A percentile compares a stretch with the other conserved stretches of the same genome.
Evolutionary conservation across 202 grass and related monocot genomes (phyloP).

Genomic region (Eragrostis tef): DNA sequence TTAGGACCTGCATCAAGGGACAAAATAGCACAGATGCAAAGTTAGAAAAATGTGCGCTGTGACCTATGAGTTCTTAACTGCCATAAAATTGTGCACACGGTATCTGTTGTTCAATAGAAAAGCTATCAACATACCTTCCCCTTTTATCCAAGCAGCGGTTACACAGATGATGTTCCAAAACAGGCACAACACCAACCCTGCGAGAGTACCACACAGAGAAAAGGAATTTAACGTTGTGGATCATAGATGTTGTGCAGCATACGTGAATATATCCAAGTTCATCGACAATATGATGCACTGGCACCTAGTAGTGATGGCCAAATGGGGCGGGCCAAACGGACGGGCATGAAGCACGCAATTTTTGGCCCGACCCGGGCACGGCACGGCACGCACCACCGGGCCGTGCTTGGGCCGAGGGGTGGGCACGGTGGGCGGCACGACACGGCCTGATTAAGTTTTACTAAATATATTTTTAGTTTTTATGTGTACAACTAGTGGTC

Average conservation of each 20-base stretch:
- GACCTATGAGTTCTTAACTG: neutral
- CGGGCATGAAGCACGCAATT: too few species aligned
- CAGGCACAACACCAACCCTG: slow-evolving; percentile 60
- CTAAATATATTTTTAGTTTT: too few species aligned
- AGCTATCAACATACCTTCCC: slow-evolving; percentile 41
- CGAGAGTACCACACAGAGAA: neutral
- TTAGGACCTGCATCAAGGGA: slow-evolving; percentile 58
- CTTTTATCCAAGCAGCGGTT: slow-evolving; percentile 66
- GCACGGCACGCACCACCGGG: too few species aligned
- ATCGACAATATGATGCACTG: neutral
- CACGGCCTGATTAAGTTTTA: too few species aligned
- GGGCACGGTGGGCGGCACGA: too few species aligned
- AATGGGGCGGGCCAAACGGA: too few species aligned
- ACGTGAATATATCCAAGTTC: neutral
- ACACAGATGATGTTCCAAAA: slow-evolving; percentile 72
- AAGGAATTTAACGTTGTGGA: neutral
- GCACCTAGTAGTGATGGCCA: too few species aligned
- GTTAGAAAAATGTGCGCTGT: neutral
- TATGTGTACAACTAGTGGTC: too few species aligned
- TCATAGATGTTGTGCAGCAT: neutral
- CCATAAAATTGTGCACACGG: too few species aligned
- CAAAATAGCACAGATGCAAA: neutral
- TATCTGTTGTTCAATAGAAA: neutral
- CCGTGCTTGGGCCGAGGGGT: too few species aligned
- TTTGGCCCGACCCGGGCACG: too few species aligned